Base-by-base conservation (phyloP, 305 asterid genomes). In the Ilex paraguariensis region DNA sequence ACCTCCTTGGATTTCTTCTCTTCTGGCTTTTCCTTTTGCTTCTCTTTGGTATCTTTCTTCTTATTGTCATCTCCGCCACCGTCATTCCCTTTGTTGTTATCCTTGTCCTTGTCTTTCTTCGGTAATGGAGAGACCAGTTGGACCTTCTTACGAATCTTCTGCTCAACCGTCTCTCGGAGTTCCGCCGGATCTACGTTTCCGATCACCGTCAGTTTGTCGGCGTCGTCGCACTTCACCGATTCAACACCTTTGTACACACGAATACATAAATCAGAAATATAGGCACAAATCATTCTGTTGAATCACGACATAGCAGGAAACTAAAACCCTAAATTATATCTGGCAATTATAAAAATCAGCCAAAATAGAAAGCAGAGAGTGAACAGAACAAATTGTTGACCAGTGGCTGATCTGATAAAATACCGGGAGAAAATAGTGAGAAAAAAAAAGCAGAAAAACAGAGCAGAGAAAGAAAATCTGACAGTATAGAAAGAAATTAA, bases 111-210 rank as follows among this genome's bases (percentile, higher is more conserved):
- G 30, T 14, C 85, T 31, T 82, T 82, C 51, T 73, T 79, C 0
- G 79, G 74, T 46, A 56, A 68, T 31, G 95, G 92, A 14, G 96
- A 79, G 50, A 91, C 64, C 3, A 91, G 80, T 36, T 83, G 90
- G 12, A 91, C 81, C 40, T 72, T 83, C 59, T 76, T 83, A 78
- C 80, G 88, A 0, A 86, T 80, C 62, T 84, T 91, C 64, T 77
- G 61, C 82, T 86, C 95, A 63, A 88, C 71, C 16, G 63, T 70
- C 7, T 84, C 94, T 40, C 87, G 74, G 58, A 91, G 85, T 77
- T 80, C 79, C 70, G 42, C 75, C 72, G 96, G 92, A 75, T 91
- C 91, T 13, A 85, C 84, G 61, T 81, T 82, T 6, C 98, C 98
- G 31, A 74, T 70, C 66, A 91, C 96, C 48, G 90, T 80, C 14